Evolutionary conservation across 2,329 filamentous ascomycete species (phyloP), one percentile per base, ranked within the genome.

Genomic region (Didymella arachidicola): DNA sequence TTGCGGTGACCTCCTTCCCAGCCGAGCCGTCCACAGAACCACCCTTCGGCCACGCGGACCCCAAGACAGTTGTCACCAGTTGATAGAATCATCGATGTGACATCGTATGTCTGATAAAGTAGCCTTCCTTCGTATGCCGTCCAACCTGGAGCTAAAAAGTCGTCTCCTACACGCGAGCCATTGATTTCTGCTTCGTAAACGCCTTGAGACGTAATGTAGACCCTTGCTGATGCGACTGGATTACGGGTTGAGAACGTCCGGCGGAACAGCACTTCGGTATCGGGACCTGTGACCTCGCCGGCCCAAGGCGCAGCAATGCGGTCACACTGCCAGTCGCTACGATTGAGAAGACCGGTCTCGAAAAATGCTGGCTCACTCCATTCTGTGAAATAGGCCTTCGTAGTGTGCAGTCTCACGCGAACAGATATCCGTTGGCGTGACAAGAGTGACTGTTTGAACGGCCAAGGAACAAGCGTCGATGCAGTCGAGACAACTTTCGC

Each of bases 1-100:
- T 55, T 55, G 11, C 52, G 52, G 4, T 18, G n/a, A 3, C 52
- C 44, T 4, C 44, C 52, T 7, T 48, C 44, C 3, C 41, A 54
- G 7, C 52, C 52, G 8, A 54, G n/a, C 2, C 52, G 34, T 1
- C 52, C 52, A 18, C 27, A 26, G 19, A 25, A 54, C 52, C 44
- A 54, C 4, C 52, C 52, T 25, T 54, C 52, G 25, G 44, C 52
- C 1, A 54, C 52, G 2, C 44, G 26, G 2, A 48, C 36, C 1
- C 44, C 52, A 19, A 54, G 42, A 16, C 43, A 48, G 22, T 54
- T 54, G 7, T 19, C 34, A 12, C 34, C 44, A 3, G 2, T 22
- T 22, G 22, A 22, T 22, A 22, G 22, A 22, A 22, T 22, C 22
- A 22, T 22, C 22, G 22, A 22, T 32, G 46, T 27, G 22, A 49